Evolutionary conservation across 2,329 filamentous ascomycete genomes (phyloP), one percentile per base, ranked within the genome.

Genomic region (Aspergillus candidus): DNA sequence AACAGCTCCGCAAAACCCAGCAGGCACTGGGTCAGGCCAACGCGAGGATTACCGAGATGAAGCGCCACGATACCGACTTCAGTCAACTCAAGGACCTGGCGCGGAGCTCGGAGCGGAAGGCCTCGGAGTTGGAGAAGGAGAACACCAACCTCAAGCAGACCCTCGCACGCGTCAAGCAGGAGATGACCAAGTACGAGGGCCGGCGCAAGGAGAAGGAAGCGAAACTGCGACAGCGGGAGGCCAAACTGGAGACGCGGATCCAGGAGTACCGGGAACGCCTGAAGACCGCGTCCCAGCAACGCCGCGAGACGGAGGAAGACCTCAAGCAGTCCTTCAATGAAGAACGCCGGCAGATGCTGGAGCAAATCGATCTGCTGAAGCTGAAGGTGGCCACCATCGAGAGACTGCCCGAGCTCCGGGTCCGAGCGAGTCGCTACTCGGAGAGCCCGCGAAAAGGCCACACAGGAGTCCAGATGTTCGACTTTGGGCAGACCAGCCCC

Each of bases 151-250:
- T 72, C 38, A 72, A 72, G 44, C 61, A 63, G 35, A 67, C 58
- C 7, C 53, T 72, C 17, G 59, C 65, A 11, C 60, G 66, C 11
- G 58, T 69, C 32, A 72, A 71, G 50, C 60, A 63, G 40, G 67
- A 70, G 40, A 69, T 70, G 59, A 61, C 56, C 22, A 65, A 63
- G 40, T 70, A 70, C 35, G 68, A 71, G 44, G 63, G 60, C 14
- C 60, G 68, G 17, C 67, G 70, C 44, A 66, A 68, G 38, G 62
- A 69, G 15, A 68, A 69, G 41, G 70, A 72, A 52, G 59, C 58
- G 6, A 68, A 59, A 40, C 50, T 70, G 15, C 71, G 68, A 48
- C 60, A 67, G 38, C 59, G 66, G 43, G 67, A 70, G 33, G 52
- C 58, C 31, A 68, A 65, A 40, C 49, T 69, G 22, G 68, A 70